phyloP scores from a whole-genome alignment of 805 yeast genomes.

The Lipomyces kockii region DNA sequence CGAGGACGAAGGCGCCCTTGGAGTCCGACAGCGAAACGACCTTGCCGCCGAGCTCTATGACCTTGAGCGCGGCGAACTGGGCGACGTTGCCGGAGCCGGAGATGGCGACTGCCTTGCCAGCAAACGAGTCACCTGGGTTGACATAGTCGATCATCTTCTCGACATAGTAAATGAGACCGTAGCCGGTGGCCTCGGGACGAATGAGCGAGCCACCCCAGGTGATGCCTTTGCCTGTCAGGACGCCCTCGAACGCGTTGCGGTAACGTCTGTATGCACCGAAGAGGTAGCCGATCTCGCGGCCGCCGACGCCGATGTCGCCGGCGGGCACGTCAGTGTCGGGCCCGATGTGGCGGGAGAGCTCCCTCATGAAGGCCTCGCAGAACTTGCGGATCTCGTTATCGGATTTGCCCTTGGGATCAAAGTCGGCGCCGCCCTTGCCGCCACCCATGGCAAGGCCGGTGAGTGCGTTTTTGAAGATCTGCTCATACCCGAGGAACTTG shows the following conservation, averaged over 20 bases:
- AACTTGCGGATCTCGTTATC: slow-evolving; percentile 95
- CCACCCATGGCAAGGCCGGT: slow-evolving; percentile 99
- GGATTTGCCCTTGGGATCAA: slow-evolving; percentile 94
- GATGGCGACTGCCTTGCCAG: slow-evolving; percentile 92
- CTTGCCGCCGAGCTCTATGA: slow-evolving; percentile 93
- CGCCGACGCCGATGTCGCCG: slow-evolving; percentile 99
- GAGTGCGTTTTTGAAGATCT: slow-evolving; percentile 96
- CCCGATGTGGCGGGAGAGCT: slow-evolving; percentile 94
- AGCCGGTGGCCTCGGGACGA: slow-evolving; percentile 99
- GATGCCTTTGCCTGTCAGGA: slow-evolving; percentile 96
- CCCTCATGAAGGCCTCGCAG: slow-evolving; percentile 95
- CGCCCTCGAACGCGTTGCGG: slow-evolving; percentile 95
- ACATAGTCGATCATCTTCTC: slow-evolving; percentile 97
- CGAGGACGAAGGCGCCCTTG: slow-evolving; percentile 75
- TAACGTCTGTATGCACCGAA: slow-evolving; percentile 95
- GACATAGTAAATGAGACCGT: slow-evolving; percentile 94
- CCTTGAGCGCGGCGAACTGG: slow-evolving; percentile 97
- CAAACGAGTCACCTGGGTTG: slow-evolving; percentile 68
- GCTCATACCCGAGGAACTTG: slow-evolving; percentile 97
- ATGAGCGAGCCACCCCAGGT: slow-evolving; percentile 99
- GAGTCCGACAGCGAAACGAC: slow-evolving; percentile 96
- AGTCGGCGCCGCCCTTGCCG: slow-evolving; percentile 99
- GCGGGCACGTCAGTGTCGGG: slow-evolving; percentile 98
- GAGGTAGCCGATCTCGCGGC: slow-evolving; percentile 91
- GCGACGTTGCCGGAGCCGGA: slow-evolving; percentile 99